Base-by-base conservation (phyloP, 306 rosid genomes). In the Ormosia emarginata region DNA sequence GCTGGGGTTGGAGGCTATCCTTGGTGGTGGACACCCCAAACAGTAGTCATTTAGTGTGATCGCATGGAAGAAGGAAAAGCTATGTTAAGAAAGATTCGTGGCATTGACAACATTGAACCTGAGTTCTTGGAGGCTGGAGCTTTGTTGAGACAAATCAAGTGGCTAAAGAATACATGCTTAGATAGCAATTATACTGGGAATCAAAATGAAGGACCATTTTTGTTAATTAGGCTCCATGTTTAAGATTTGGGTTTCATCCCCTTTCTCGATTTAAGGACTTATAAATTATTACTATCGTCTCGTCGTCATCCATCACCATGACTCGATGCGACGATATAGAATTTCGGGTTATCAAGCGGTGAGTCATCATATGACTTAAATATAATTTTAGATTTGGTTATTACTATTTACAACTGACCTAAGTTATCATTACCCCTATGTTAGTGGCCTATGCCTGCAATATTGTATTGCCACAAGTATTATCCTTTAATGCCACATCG, bases 1-100 rank as follows among this genome's bases (percentile, higher is more conserved):
- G 95, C 71, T 91, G 92, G 92, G 93, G 95, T 2, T 91, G 95
- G 95, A 87, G 95, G 47, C 6, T 91, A 11, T 91, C 95, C 12
- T 6, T 91, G 4, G 93, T 89, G 39, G 92, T 89, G 66, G 95
- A 91, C 66, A 91, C 95, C 11, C 95, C 95, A 0, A 91, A 88
- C 87, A 89, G 93, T 91, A 89, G 93, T 91, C 24, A 81, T 91
- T 0, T 93, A 89, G 66, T 89, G 95, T 0, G 95, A 87, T 78
- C 88, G 7, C 40, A 39, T 83, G 6, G 92, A 89, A 8, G 86
- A 91, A 86, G 95, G 95, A 8, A 91, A 83, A 85, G 52, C 81
- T 11, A 90, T 74, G 32, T 88, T 91, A 0, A 81, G 40, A 66
- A 91, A 62, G 57, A 91, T 91, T 1, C 72, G 95, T 0, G 95